Evolutionary conservation across 768 basidiomycete genomes (phyloP).

Genomic region (Kwoniella sp.): DNA sequence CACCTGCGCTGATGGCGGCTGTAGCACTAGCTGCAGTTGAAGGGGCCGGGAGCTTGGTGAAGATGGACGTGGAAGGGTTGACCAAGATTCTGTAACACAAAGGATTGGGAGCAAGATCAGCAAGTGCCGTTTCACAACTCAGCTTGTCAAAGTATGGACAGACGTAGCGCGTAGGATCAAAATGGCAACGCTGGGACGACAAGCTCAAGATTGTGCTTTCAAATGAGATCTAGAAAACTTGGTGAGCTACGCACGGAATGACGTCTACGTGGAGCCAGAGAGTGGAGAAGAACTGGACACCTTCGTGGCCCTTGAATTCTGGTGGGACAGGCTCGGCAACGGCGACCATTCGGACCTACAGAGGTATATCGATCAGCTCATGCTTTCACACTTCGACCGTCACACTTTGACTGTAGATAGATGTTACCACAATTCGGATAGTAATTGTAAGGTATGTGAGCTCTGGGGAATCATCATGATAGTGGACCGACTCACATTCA

Average conservation of each 20-base stretch:
- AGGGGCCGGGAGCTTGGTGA: conserved; percentile 49
- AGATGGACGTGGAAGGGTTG: conserved; percentile 47
- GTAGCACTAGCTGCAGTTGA: conserved; percentile 46
- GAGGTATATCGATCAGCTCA: neutral
- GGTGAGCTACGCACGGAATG: conserved; percentile 41
- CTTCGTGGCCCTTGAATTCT: conserved; percentile 29
- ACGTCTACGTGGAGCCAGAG: conserved; percentile 49
- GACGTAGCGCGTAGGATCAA: no score
- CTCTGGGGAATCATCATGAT: no score
- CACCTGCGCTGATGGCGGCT: conserved; percentile 40
- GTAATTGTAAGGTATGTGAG: no score
- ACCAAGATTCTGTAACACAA: conserved; percentile 35
- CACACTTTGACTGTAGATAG: no score
- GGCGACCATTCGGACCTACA: conserved; percentile 40
- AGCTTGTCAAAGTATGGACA: no score
- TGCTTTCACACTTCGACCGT: no score
- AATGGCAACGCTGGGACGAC: no score
- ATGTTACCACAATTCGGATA: no score
- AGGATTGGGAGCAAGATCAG: neutral
- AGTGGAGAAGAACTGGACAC: conserved; percentile 38
- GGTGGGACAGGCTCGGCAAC: conserved; percentile 45
- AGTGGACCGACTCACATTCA: conserved; percentile 50
- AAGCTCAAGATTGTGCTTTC: no score
- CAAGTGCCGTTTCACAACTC: neutral
- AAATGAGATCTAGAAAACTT: neutral